A percentile compares a stretch with the other conserved stretches of the same genome.
Evolutionary conservation across 441 rosid genomes (phyloP).

Genomic region (Populus hybrid): DNA sequence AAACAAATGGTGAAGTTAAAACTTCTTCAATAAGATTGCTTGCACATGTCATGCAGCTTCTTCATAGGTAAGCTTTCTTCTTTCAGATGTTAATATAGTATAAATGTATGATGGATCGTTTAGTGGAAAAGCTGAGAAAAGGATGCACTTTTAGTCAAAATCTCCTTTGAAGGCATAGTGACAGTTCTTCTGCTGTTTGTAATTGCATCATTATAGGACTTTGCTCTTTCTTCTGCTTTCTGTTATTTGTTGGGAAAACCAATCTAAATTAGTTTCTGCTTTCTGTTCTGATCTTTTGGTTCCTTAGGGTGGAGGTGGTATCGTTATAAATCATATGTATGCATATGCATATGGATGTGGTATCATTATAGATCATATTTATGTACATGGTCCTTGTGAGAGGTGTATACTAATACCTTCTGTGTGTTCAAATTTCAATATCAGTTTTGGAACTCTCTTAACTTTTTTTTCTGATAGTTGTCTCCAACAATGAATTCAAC

Average conservation of each 20-base stretch:
- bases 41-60: constrained; percentile 52
- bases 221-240: not conserved
- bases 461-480: too few species aligned
- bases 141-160: not conserved
- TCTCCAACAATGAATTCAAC: too few species aligned
- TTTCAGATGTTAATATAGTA: not conserved
- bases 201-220: not conserved
- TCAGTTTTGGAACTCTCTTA: too few species aligned
- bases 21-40: constrained; percentile 47
- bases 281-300: not conserved
- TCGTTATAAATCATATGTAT: not conserved
- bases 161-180: not conserved
- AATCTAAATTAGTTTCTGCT: not conserved
- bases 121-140: not conserved
- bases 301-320: not conserved
- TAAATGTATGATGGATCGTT: not conserved
- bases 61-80: constrained; percentile 52
- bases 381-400: not conserved
- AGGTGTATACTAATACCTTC: not conserved
- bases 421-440: not conserved
- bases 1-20: constrained; percentile 42
- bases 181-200: not conserved
- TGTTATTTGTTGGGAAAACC: not conserved
- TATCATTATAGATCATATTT: not conserved
- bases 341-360: not conserved